phyloP scores from a whole-genome alignment of 2,329 filamentous ascomycete genomes.

The Aotearoamyces nothofagi region DNA sequence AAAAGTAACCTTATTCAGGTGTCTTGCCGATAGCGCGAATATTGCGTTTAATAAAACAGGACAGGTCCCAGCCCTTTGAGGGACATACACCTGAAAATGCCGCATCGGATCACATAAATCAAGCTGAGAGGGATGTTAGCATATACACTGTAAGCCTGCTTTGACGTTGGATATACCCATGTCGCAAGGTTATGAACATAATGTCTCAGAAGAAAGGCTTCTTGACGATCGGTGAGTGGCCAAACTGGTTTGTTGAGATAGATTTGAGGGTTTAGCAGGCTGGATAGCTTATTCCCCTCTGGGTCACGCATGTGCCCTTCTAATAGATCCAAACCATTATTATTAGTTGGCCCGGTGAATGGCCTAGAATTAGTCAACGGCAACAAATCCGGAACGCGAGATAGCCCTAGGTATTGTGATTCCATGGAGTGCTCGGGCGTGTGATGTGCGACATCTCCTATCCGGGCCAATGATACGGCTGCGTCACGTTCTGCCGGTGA shows the following conservation, averaged over 20 bases:
- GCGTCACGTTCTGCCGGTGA: constrained; percentile 1
- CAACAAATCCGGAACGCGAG: constrained; percentile 1
- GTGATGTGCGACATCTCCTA: too few relatives aligned
- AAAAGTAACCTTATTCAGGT: constrained; percentile 31
- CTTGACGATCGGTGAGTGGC: constrained; percentile 9
- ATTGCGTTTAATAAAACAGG: constrained; percentile 40
- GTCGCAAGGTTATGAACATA: constrained; percentile 12
- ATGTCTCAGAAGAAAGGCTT: constrained; percentile 10
- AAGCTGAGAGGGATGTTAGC: constrained; percentile 5
- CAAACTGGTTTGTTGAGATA: constrained; percentile 8
- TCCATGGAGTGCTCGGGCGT: too few relatives aligned
- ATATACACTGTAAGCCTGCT: background rate
- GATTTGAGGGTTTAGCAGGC: too few relatives aligned
- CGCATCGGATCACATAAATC: constrained; percentile 15
- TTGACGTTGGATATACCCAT: constrained; percentile 8
- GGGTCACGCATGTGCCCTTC: background rate
- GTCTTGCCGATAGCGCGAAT: constrained; percentile 37
- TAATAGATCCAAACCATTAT: background rate
- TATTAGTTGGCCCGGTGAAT: background rate
- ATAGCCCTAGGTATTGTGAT: constrained; percentile 1
- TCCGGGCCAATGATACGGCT: background rate
- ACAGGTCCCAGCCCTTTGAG: constrained; percentile 32
- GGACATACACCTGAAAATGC: constrained; percentile 38
- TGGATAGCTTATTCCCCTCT: too few relatives aligned
- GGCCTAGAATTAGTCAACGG: constrained; percentile 2